These are phyloP conservation scores for Onygenales sp. DNA, from an alignment of 2,329 filamentous ascomycete species.

Conservation along the genomic window DNA sequence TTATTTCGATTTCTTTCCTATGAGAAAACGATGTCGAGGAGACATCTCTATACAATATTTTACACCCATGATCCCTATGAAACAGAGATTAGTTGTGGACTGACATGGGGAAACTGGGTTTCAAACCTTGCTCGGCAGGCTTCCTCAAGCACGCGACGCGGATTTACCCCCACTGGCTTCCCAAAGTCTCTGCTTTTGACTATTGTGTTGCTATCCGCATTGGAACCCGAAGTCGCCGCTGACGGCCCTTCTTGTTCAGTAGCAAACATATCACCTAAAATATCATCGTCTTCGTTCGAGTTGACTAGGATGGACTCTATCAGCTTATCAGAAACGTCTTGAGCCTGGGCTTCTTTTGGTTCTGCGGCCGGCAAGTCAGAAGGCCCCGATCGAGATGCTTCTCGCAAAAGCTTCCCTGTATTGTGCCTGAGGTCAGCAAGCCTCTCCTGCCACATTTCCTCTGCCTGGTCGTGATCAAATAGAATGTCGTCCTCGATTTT, in stretches of 20 bases:
- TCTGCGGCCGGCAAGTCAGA: neutral
- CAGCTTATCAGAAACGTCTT: constrained; percentile 32
- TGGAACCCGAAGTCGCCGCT: constrained; percentile 34
- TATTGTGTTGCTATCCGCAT: constrained; percentile 15
- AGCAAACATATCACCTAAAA: constrained; percentile 51
- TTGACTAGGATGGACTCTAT: neutral
- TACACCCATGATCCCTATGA: constrained; percentile 58
- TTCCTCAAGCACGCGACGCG: constrained; percentile 71
- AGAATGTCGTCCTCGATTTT: constrained; percentile 69
- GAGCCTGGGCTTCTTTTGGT: constrained; percentile 32
- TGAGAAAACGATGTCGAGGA: constrained; percentile 68
- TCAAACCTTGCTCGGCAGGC: constrained; percentile 67
- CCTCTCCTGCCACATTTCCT: constrained; percentile 55
- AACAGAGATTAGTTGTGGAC: constrained; percentile 4
- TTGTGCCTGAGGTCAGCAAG: constrained; percentile 50
- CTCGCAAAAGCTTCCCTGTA: constrained; percentile 42
- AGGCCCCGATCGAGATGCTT: neutral
- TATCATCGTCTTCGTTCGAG: constrained; percentile 25
- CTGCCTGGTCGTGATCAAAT: constrained; percentile 59
- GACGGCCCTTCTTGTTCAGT: constrained; percentile 28
- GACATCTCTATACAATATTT: constrained; percentile 57
- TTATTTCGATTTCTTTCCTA: constrained; percentile 63
- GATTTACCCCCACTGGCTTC: constrained; percentile 66
- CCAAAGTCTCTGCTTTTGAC: constrained; percentile 73
- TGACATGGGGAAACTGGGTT: neutral